phyloP scores from a whole-genome alignment of 345 rosid genomes.

The Eucalyptus sp. region DNA sequence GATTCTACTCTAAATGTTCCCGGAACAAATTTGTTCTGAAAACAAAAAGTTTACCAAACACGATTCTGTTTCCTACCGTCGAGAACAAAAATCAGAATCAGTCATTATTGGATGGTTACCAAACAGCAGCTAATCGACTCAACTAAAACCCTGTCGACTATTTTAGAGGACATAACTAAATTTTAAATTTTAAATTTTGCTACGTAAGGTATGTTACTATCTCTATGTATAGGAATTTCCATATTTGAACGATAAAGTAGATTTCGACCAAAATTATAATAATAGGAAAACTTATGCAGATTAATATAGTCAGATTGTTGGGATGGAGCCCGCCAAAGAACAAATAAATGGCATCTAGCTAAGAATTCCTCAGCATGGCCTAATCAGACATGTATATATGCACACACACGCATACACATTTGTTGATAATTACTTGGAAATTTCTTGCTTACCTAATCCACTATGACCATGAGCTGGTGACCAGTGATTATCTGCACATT shows the following conservation, averaged over 20 bases:
- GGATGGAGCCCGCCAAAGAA: background rate
- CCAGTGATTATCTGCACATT: background rate
- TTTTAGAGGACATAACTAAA: background rate
- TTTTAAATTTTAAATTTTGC: background rate
- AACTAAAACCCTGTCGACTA: background rate
- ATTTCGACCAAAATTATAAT: too few species aligned
- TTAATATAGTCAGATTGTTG: background rate
- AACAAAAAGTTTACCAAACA: too few species aligned
- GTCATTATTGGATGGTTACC: too few species aligned
- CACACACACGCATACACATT: background rate
- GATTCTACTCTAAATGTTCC: too few species aligned
- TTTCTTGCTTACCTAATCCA: background rate
- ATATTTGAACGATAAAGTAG: too few species aligned
- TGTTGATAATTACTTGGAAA: background rate
- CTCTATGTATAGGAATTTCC: background rate
- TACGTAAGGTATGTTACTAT: background rate
- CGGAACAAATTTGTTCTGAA: too few species aligned
- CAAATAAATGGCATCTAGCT: background rate
- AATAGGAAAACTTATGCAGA: background rate
- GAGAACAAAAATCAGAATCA: too few species aligned
- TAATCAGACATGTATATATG: background rate
- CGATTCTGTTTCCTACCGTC: too few species aligned
- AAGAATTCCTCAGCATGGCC: background rate
- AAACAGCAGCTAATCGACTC: background rate
- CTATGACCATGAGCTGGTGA: background rate